A percentile compares a stretch with the other conserved stretches of the same genome.
phyloP scores from a whole-genome alignment of 768 basidiomycete species.

The Trametes maxima region DNA sequence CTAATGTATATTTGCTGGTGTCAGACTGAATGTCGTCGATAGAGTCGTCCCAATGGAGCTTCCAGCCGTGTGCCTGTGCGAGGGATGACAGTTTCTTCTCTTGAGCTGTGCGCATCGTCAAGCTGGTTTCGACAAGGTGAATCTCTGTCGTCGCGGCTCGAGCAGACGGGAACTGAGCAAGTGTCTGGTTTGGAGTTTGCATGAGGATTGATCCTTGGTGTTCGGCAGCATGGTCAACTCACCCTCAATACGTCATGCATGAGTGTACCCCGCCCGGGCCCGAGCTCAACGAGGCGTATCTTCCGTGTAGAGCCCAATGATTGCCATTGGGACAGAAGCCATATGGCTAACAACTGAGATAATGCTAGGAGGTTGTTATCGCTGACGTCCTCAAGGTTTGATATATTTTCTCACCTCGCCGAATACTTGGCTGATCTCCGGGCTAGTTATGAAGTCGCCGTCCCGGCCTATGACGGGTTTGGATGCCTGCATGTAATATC shows the following conservation, averaged over 20 bases:
- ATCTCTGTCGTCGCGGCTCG: slow-evolving; percentile 46
- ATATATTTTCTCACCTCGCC: slow-evolving; percentile 73
- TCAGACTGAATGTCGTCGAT: slow-evolving; percentile 64
- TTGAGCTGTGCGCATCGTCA: slow-evolving; percentile 66
- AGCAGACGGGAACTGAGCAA: slow-evolving; percentile 48
- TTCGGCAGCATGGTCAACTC: slow-evolving; percentile 26
- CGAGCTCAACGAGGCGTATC: slow-evolving; percentile 85
- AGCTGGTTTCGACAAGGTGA: slow-evolving; percentile 82
- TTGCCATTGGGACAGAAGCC: slow-evolving; percentile 81
- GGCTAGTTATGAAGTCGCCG: slow-evolving; percentile 96
- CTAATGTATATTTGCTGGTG: slow-evolving; percentile 67
- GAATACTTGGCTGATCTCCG: slow-evolving; percentile 95
- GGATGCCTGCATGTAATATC: slow-evolving; percentile 84
- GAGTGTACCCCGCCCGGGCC: slow-evolving; percentile 91
- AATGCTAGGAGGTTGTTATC: slow-evolving; percentile 43
- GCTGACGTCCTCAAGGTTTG: slow-evolving; percentile 13
- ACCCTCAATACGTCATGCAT: slow-evolving; percentile 90
- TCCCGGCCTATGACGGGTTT: slow-evolving; percentile 79
- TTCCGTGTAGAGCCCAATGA: slow-evolving; percentile 47
- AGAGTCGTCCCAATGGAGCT: slow-evolving; percentile 71
- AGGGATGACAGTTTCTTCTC: slow-evolving; percentile 46
- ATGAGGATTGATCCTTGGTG: not conserved
- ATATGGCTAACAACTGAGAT: slow-evolving; percentile 79
- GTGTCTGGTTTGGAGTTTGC: slow-evolving; percentile 42
- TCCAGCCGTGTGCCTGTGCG: slow-evolving; percentile 35